phyloP scores from a whole-genome alignment of 805 yeast genomes.

The Yarrowia hollandica region DNA sequence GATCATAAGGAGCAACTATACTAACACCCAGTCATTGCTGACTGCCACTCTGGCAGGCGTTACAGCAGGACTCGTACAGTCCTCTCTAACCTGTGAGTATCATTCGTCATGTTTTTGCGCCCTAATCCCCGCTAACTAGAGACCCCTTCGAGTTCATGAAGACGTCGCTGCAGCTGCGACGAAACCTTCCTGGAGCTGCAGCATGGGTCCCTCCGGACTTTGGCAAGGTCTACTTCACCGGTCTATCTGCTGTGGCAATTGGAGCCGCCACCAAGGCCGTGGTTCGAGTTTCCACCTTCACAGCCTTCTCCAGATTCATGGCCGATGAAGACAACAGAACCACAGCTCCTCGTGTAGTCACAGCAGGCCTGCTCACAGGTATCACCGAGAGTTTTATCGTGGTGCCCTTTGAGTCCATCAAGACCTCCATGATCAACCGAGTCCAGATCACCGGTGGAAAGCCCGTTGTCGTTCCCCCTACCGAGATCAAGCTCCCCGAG shows the following conservation, averaged over 20 bases:
- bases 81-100: slow-evolving; percentile 42
- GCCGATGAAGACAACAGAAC: slow-evolving; percentile 59
- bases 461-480: slow-evolving; percentile 27
- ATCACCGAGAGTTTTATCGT: slow-evolving; percentile 70
- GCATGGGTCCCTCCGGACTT: slow-evolving; percentile 34
- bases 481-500: slow-evolving; percentile 12
- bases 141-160: slow-evolving; percentile 47
- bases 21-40: slow-evolving; percentile 36
- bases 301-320: slow-evolving; percentile 69
- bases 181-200: slow-evolving; percentile 34
- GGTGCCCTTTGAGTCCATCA: slow-evolving; percentile 77
- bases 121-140: slow-evolving; percentile 39
- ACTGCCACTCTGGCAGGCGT: slow-evolving; percentile 44
- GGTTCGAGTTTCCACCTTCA: slow-evolving; percentile 72
- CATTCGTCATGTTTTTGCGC: not conserved
- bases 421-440: slow-evolving; percentile 37
- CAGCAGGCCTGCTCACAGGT: slow-evolving; percentile 85
- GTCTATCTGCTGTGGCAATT: slow-evolving; percentile 71
- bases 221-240: slow-evolving; percentile 46
- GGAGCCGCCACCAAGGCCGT: slow-evolving; percentile 76
- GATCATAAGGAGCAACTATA: not conserved
- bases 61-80: slow-evolving; percentile 44
- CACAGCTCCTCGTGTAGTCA: slow-evolving; percentile 75
- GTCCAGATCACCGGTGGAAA: slow-evolving; percentile 9
- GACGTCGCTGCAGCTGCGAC: slow-evolving; percentile 42